Conservation (phyloP, 129 eudicot genomes). For the Rutidosis leptorrhynchoides region DNA sequence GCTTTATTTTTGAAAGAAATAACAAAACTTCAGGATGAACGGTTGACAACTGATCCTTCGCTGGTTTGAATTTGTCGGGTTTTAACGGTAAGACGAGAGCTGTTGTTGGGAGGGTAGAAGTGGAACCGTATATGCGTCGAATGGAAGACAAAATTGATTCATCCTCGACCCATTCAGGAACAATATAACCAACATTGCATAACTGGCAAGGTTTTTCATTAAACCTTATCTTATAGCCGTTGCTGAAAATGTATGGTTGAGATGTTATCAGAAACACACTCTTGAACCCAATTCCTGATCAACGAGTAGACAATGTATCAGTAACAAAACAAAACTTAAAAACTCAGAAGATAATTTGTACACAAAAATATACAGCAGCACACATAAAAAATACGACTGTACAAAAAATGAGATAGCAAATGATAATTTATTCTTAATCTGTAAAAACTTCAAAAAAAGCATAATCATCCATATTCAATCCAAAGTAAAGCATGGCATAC, state of each 20-base stretch:
- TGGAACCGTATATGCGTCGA: constrained; percentile 32
- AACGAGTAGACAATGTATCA: constrained; percentile 3
- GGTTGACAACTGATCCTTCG: constrained; percentile 47
- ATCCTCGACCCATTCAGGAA: constrained; percentile 60
- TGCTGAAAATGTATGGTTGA: constrained; percentile 58
- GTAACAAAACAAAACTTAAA: background rate
- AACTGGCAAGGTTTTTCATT: constrained; percentile 44
- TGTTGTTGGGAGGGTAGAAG: constrained; percentile 41
- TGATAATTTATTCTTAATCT: no score
- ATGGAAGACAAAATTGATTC: constrained; percentile 39
- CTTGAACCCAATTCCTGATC: constrained; percentile 61
- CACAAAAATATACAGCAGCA: no score
- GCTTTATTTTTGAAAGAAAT: constrained; percentile 52
- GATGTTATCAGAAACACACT: constrained; percentile 58
- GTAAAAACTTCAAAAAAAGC: no score
- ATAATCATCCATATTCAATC: no score
- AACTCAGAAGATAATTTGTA: no score
- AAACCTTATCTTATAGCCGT: constrained; percentile 55
- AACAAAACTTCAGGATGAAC: constrained; percentile 53
- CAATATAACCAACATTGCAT: constrained; percentile 52
- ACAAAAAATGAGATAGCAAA: no score
- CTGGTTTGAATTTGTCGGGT: constrained; percentile 45
- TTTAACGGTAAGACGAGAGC: constrained; percentile 50
- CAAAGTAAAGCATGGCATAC: no score
- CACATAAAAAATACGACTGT: no score